Evolutionary conservation across 192 early-diverging fungal genomes (phyloP), one percentile per base, ranked within the genome.

Genomic region (Entomortierella beljakovae): DNA sequence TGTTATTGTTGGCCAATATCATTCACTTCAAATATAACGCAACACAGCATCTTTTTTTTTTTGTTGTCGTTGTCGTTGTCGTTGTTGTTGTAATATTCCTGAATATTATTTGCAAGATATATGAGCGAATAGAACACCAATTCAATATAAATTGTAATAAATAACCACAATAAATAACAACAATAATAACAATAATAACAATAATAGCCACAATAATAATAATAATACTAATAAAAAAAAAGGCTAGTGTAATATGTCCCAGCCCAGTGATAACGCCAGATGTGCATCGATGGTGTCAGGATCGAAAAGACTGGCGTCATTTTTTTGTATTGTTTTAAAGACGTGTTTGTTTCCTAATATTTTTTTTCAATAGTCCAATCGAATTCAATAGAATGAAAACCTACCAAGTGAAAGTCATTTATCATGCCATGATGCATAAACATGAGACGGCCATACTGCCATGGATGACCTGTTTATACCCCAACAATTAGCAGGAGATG

Each of bases 371-470:
- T 25, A 7, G 10, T 61, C 20, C 2, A 11, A 4, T 38, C 42
- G 8, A 3, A 31, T 25, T 13, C 38, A 55, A 16, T 33, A 8
- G 53, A n/a, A n/a, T 50, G n/a, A 26, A 33, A 4, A 37, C 75
- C 66, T 85, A 86, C 88, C 83, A 83, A 87, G 25, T 87, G 71
- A 51, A 94, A 94, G 29, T 88, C 81, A 51, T 76, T 85, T 69
- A 94, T 89, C 64, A 80, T 71, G 50, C 92, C 92, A 75, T 94
- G 91, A 81, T 94, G 92, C 92, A 93, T 93, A 84, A 90, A 94
- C 92, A 94, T 94, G 25, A 94, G 80, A 48, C 87, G 85, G 23
- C 91, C 92, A 64, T 84, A 92, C 81, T 85, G 60, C 85, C 87
- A 90, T n/a, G 88, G 88, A 52, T 90, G 88, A 61, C 82, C 82